Conservation (phyloP, 176 grass and related monocot species). For the Cenchrus americanus region DNA sequence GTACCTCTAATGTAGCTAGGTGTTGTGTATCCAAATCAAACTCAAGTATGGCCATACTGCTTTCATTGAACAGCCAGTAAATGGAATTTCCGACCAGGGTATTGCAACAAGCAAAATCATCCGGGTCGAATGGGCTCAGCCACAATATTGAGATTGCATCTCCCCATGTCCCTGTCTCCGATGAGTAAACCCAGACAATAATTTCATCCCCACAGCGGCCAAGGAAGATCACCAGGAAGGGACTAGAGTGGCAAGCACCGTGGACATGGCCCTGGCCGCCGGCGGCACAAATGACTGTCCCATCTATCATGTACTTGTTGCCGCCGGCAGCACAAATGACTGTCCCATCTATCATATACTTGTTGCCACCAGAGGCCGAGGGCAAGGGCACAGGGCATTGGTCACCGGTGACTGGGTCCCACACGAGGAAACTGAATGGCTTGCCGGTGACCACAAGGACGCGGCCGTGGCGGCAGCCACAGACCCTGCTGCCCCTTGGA, state of each 20-base stretch:
- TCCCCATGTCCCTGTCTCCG: slow-evolving; percentile 10
- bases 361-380: neutral
- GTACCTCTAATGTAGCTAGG: neutral
- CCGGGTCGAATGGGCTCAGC: neutral
- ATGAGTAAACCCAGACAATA: slow-evolving; percentile 5
- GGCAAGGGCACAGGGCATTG: neutral
- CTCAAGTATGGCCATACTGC: neutral
- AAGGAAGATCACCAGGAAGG: neutral
- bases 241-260: neutral
- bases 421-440: neutral
- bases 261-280: neutral
- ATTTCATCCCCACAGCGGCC: neutral
- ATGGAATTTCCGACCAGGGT: neutral
- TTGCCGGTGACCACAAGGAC: neutral
- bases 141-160: neutral
- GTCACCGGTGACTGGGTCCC: neutral
- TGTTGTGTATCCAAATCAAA: slow-evolving; percentile 5
- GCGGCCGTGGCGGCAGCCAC: slow-evolving; percentile 34
- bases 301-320: neutral
- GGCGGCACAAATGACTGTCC: neutral
- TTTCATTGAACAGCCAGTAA: slow-evolving; percentile 14
- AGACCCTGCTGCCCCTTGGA: neutral
- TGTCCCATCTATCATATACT: neutral
- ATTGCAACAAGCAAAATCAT: neutral
- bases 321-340: neutral